phyloP scores from a whole-genome alignment of 78 protist genomes.

The Guillardia theta region DNA sequence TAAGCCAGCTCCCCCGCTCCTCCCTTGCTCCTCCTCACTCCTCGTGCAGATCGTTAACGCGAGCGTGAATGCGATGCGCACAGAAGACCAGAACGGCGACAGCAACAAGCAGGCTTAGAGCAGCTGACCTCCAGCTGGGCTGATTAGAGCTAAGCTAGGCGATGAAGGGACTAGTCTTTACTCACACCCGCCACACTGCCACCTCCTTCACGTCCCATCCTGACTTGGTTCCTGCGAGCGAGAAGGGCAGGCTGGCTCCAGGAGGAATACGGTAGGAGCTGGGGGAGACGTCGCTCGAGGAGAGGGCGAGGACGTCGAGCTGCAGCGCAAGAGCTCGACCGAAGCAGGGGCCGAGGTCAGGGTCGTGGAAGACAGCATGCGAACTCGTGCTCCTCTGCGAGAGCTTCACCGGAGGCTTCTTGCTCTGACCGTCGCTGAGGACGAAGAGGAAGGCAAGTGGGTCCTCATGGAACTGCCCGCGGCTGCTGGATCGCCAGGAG shows the following conservation, averaged over 20 bases:
- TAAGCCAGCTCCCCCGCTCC: no score
- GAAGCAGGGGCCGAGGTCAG: background rate
- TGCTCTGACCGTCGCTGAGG: background rate
- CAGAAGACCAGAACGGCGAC: background rate
- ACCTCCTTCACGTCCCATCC: background rate
- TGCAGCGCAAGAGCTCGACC: background rate
- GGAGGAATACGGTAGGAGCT: background rate
- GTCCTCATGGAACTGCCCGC: background rate
- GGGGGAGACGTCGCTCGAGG: background rate
- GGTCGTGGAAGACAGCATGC: background rate
- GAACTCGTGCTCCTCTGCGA: background rate
- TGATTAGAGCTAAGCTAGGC: no score
- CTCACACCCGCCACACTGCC: background rate
- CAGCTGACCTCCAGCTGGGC: no score
- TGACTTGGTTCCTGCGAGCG: background rate
- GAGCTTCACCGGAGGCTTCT: background rate
- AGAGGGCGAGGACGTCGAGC: background rate
- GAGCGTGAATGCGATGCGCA: background rate
- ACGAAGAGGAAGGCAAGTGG: background rate
- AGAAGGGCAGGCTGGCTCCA: background rate
- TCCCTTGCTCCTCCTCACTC: no score
- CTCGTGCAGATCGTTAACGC: background rate
- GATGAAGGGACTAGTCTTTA: no score
- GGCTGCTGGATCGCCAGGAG: no score
- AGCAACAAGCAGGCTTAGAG: no score